These are phyloP conservation scores for Catunica adiposa DNA, from an alignment of 2,329 filamentous ascomycete species.

Conservation along the genomic window DNA sequence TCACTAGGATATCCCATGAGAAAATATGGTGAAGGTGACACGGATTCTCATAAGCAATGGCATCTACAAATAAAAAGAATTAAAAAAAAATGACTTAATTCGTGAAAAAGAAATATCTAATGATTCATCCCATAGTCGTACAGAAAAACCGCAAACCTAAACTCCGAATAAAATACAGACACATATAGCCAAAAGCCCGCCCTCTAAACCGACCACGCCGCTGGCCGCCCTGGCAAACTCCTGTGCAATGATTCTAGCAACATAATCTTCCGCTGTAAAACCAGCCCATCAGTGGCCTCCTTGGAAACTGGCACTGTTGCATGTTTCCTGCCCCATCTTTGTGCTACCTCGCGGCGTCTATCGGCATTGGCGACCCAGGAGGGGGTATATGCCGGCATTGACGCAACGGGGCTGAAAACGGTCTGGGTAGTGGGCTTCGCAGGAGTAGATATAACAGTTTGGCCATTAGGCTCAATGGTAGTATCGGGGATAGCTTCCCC, in stretches of 20 bases:
- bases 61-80: no score
- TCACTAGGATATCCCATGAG: no score
- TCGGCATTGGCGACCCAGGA: neutral
- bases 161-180: neutral
- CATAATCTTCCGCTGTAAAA: conserved; percentile 12
- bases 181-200: neutral
- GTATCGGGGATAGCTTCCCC: no score
- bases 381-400: conserved; percentile 8
- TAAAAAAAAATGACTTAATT: neutral
- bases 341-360: neutral
- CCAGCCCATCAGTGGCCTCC: neutral
- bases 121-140: neutral
- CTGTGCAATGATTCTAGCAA: conserved; percentile 11
- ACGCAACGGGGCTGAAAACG: neutral
- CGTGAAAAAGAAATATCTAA: neutral
- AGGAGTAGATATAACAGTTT: no score
- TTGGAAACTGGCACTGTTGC: neutral
- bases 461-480: no score
- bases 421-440: neutral
- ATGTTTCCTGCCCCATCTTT: conserved; percentile 5
- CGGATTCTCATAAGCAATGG: no score
- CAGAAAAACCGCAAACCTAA: neutral
- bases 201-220: conserved; percentile 4
- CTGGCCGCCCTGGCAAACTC: neutral
- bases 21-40: no score